Percentiles rank a stretch among this genome's conserved stretches.
Evolutionary conservation across 108 stramenopile genomes (phyloP).

Genomic region (Fistulifera solaris): DNA sequence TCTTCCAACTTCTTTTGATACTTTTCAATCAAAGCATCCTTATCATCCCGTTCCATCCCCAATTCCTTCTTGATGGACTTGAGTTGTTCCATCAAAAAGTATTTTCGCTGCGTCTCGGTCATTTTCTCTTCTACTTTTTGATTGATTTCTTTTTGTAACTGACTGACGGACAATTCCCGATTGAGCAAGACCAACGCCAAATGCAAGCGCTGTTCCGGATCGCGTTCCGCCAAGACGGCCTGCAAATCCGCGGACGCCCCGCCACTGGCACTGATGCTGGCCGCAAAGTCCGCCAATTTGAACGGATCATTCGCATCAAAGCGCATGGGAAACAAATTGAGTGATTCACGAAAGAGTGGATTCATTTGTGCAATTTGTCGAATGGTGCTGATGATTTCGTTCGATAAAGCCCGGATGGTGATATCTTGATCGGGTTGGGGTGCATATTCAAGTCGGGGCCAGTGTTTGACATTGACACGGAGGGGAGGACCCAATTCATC

Average conservation of each 20-base stretch:
- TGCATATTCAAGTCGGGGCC: slow-evolving; percentile 66
- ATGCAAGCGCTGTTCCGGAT: slow-evolving; percentile 83
- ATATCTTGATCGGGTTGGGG: slow-evolving; percentile 46
- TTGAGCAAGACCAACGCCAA: slow-evolving; percentile 80
- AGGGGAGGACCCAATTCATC: slow-evolving; percentile 86
- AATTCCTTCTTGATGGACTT: slow-evolving; percentile 99
- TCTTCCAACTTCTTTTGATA: slow-evolving; percentile 71
- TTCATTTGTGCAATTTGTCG: slow-evolving; percentile 91
- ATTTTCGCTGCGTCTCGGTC: slow-evolving; percentile 85
- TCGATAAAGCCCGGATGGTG: slow-evolving; percentile 87
- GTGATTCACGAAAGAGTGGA: slow-evolving; percentile 89
- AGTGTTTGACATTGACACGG: slow-evolving; percentile 82
- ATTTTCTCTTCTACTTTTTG: slow-evolving; percentile 95
- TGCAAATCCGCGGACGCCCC: slow-evolving; percentile 85
- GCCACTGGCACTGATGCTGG: slow-evolving; percentile 65
- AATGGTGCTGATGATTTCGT: slow-evolving; percentile 90
- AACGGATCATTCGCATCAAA: slow-evolving; percentile 90
- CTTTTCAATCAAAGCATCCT: slow-evolving; percentile 87
- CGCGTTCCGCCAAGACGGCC: slow-evolving; percentile 84
- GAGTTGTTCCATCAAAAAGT: slow-evolving; percentile 94
- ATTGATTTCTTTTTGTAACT: slow-evolving; percentile 90
- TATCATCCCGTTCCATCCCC: slow-evolving; percentile 97
- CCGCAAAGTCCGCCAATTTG: slow-evolving; percentile 92
- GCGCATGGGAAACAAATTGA: slow-evolving; percentile 76
- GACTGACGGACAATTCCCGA: slow-evolving; percentile 85